Base-by-base conservation (phyloP, 2,329 filamentous ascomycete species). In the Paecilomyces dactylethromorphus region DNA sequence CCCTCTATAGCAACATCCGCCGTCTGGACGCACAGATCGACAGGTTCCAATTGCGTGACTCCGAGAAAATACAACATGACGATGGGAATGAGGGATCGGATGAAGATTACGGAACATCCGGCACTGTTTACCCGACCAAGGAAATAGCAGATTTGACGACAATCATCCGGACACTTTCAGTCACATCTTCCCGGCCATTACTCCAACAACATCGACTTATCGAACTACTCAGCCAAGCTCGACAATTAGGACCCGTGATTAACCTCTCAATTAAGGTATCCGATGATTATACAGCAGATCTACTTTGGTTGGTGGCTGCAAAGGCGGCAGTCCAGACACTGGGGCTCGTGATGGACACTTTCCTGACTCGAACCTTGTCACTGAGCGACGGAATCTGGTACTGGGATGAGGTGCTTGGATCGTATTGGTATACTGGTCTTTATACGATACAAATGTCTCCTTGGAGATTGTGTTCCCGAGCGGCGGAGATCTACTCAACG, bases 301-400 rank as follows among this genome's bases (percentile, higher is more conserved):
- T 97, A 55, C 89, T 96, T 74, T 97, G 94, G 94, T 78, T 97
- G 24, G 80, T 97, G 15, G 84, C 95, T 31, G 91, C 89, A 74
- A 99, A 97, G 74, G 92, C 92, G 3, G 90, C 92, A 0, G 86
- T 92, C n/a, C 93, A 97, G 69, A 87, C 89, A 1, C 95, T 96
- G 68, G 93, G 93, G 3, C 78, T 90, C 54, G 82, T 96, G 49
- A 79, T 97, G 65, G 87, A 87, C 65, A 86, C 84, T 0, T 81
- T 97, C 3, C 76, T 97, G 11, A 88, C 93, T 58, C 89, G 94
- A 66, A 95, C 92, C 11, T 86, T 93, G 11, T 88, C 88, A 0
- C 76, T 99, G 18, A 90, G 87, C 66, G 87, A 96, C 64, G 92
- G 96, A 65, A 87, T 96, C 24, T 92, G 89, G 86, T 97, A 97